phyloP scores from a whole-genome alignment of 306 rosid species.

The Trifolium repens region DNA sequence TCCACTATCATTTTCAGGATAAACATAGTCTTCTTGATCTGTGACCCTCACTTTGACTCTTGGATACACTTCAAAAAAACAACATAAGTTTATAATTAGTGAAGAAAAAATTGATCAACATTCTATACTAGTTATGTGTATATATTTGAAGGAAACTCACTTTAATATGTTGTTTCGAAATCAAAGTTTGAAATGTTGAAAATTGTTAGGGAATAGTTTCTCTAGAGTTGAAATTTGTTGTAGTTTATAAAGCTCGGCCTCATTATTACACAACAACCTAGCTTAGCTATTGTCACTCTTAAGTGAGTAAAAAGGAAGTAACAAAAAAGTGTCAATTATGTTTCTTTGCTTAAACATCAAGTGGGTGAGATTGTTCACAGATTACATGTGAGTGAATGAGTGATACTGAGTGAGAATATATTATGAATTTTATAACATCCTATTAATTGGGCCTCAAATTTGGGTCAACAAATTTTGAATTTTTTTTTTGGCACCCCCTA shows the following conservation, averaged over 20 bases:
- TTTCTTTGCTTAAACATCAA: constrained; percentile 48
- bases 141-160: constrained; percentile 37
- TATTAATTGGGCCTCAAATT: too few relatives aligned
- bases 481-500: too few relatives aligned
- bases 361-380: constrained; percentile 44
- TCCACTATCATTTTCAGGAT: constrained; percentile 39
- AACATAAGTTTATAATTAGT: constrained; percentile 18
- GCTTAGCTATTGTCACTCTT: constrained; percentile 8
- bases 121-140: not conserved
- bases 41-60: constrained; percentile 52
- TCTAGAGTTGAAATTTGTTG: constrained; percentile 15
- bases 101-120: not conserved
- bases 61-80: constrained; percentile 57
- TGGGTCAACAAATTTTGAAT: too few relatives aligned
- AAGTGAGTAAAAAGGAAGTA: constrained; percentile 42
- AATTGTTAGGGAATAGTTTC: not conserved
- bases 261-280: not conserved
- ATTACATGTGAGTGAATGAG: constrained; percentile 32
- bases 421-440: not conserved
- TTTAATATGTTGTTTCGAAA: constrained; percentile 8
- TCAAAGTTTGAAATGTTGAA: not conserved
- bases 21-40: constrained; percentile 46
- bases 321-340: constrained; percentile 28
- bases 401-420: not conserved
- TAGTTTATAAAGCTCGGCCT: constrained; percentile 25